Base-by-base conservation (phyloP, 768 basidiomycete species). In the Kwoniella sp. region DNA sequence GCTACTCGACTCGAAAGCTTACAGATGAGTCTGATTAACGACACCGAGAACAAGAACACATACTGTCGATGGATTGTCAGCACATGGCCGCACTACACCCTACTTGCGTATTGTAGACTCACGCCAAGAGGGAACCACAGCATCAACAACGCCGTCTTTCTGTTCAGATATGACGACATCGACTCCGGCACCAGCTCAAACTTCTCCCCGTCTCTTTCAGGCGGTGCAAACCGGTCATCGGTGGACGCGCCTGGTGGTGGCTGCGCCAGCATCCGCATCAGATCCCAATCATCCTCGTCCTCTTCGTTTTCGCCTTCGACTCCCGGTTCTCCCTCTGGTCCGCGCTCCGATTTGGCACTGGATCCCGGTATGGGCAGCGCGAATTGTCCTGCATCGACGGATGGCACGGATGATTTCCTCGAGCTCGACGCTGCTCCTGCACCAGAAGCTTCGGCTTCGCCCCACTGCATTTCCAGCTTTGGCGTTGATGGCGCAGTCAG, bases 121-220 rank as follows among this genome's bases (percentile, higher is more conserved):
- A 73, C 71, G 23, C 63, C 73, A 3, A 69, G 59, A 15, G 70
- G 71, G 46, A 75, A 75, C 54, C 69, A 71, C 50, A 73, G 53
- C 73, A 73, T 75, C 49, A 75, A 60, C 39, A 75, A 46, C 1
- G 70, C 62, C 15, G 74, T 73, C 52, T 75, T 75, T 27, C 74
- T 39, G 56, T 75, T 75, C 53, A 75, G 61, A 59, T 74, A 75
- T 14, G 55, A 57, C 22, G 70, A 55, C 63, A 70, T 75, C 14
- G 63, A 67, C 47, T 75, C 74, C n/a, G 61, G 62, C 25, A 70
- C 60, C 8, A 70, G 55, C 33, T 69, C 70, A 17, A 51, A 50
- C 9, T 55, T 53, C 23, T 66, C 68, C 20, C 60, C 62, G 1
- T 52, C 56, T 1, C 23, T 22, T 19, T 28, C 26, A 14, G 41